These are phyloP conservation scores for Geotrichum fermentans DNA, from an alignment of 1,139 yeast genomes.

Conservation along the genomic window DNA sequence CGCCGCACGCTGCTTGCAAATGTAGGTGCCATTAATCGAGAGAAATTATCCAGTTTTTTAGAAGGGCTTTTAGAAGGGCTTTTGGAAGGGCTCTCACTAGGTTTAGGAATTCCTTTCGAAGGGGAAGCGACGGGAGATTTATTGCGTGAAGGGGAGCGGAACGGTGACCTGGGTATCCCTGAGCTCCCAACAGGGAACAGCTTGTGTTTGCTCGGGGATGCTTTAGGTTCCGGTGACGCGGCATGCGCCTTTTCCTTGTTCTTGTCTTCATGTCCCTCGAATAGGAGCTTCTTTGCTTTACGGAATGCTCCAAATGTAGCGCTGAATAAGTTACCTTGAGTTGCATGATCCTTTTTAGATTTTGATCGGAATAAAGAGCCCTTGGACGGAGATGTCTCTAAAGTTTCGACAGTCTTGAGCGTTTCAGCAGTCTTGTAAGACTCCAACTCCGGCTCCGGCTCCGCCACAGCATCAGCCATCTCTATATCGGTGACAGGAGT, in stretches of 20 bases:
- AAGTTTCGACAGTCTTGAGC: background rate
- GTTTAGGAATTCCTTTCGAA: background rate
- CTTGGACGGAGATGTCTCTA: conserved; percentile 5
- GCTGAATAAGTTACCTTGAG: conserved; percentile 1
- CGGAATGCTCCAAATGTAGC: conserved; percentile 20
- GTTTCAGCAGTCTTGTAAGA: background rate
- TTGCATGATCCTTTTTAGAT: conserved; percentile 4
- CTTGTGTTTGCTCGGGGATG: conserved; percentile 7
- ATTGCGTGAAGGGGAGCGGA: conserved; percentile 1
- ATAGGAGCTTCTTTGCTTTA: conserved; percentile 17
- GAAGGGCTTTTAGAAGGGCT: conserved; percentile 1
- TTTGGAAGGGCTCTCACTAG: no score
- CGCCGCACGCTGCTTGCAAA: conserved; percentile 14
- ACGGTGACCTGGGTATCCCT: conserved; percentile 6
- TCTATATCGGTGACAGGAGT: background rate
- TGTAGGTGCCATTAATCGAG: conserved; percentile 14
- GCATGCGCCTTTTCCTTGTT: background rate
- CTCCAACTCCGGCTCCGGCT: background rate
- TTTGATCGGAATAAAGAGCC: conserved; percentile 11
- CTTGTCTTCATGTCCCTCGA: conserved; percentile 13
- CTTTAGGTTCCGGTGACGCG: background rate
- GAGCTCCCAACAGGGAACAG: conserved; percentile 1
- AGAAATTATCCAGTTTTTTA: conserved; percentile 6
- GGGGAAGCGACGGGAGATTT: conserved; percentile 2
- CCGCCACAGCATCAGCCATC: background rate